Evolutionary conservation across 805 yeast species (phyloP).

Genomic region (Lipomyces yamadae): DNA sequence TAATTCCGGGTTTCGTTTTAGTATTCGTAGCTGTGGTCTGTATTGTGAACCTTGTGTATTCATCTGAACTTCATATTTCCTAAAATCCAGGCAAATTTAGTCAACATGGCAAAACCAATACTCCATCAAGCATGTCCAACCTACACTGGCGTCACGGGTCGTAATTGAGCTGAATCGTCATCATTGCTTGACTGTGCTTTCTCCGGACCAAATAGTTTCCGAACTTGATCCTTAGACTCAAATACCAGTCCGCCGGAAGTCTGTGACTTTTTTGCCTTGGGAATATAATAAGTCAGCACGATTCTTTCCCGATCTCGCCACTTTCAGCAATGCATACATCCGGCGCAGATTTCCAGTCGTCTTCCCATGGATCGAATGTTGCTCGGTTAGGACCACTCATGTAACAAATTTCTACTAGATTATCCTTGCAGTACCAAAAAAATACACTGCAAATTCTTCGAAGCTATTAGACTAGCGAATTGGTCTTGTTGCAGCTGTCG

Average conservation of each 20-base stretch:
- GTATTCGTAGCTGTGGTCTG: slow-evolving; percentile 33
- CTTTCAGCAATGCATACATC: not conserved
- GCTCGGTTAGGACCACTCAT: not conserved
- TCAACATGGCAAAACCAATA: not conserved
- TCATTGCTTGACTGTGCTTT: not conserved
- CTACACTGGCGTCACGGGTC: not conserved
- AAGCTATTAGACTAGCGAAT: not conserved
- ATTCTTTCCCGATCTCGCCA: not conserved
- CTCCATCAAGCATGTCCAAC: not conserved
- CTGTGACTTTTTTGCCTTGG: not conserved
- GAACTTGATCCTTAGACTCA: slow-evolving; percentile 21
- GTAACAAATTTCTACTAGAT: not conserved
- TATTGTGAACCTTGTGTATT: slow-evolving; percentile 27
- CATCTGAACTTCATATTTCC: slow-evolving; percentile 25
- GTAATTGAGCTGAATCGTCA: not conserved
- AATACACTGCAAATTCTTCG: not conserved
- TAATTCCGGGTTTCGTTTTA: slow-evolving; percentile 26
- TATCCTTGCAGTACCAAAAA: not conserved
- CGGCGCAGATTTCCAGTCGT: slow-evolving; percentile 26
- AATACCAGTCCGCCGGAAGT: slow-evolving; percentile 21
- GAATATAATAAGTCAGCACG: not conserved
- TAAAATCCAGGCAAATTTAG: not conserved
- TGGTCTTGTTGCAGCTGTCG: not conserved
- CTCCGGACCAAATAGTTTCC: slow-evolving; percentile 16
- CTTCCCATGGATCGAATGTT: slow-evolving; percentile 30